These are phyloP conservation scores for Candida easanensis DNA, from an alignment of 805 yeast species.

Conservation along the genomic window DNA sequence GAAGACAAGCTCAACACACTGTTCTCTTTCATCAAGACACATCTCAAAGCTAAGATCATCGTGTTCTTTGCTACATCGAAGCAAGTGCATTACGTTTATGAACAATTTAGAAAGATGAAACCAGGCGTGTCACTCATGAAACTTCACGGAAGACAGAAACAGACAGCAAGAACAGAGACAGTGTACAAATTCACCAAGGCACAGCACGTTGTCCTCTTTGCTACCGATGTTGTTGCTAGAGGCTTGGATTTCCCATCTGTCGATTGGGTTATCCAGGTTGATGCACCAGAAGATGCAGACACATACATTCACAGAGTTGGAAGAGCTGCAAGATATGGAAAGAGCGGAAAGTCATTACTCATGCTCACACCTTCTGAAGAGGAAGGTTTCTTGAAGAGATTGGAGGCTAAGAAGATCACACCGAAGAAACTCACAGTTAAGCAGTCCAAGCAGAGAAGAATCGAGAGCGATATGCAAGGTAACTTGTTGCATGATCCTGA, in stretches of 20 bases:
- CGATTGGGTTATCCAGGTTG: conserved; percentile 86
- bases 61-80: conserved; percentile 69
- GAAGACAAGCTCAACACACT: conserved; percentile 82
- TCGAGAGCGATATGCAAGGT: conserved; percentile 82
- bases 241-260: conserved; percentile 96
- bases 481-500: conserved; percentile 89
- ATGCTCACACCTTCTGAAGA: conserved; percentile 85
- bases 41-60: conserved; percentile 84
- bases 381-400: conserved; percentile 64
- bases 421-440: conserved; percentile 72
- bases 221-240: conserved; percentile 98
- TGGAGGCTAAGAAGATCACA: conserved; percentile 62
- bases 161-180: conserved; percentile 77
- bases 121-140: conserved; percentile 52
- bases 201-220: conserved; percentile 71
- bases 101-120: conserved; percentile 29
- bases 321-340: conserved; percentile 91
- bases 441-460: conserved; percentile 65
- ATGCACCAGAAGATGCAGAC: conserved; percentile 93
- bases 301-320: conserved; percentile 94
- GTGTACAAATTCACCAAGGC: conserved; percentile 47
- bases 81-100: conserved; percentile 42
- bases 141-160: conserved; percentile 84
- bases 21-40: conserved; percentile 64
- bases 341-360: conserved; percentile 78